These are phyloP conservation scores for Xenoacremonium recifei DNA, from an alignment of 2,329 filamentous ascomycete genomes.

Conservation along the genomic window DNA sequence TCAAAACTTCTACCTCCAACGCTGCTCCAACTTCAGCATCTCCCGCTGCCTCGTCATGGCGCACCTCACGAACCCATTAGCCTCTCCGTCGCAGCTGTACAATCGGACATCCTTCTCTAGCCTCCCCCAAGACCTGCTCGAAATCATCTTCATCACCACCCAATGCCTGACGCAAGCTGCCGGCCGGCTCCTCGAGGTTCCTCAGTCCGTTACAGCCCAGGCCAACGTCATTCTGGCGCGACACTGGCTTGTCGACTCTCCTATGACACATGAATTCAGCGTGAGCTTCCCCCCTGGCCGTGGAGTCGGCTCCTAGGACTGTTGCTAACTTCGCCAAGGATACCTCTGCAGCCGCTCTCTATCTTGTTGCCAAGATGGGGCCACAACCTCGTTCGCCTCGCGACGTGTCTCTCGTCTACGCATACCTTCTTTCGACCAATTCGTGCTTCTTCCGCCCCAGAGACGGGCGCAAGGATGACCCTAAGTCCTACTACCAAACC, in stretches of 20 bases:
- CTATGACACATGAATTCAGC: constrained; percentile 58
- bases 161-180: constrained; percentile 75
- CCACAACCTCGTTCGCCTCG: constrained; percentile 73
- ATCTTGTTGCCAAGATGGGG: constrained; percentile 80
- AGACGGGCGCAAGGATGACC: constrained; percentile 35
- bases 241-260: constrained; percentile 67
- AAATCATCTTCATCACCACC: constrained; percentile 68
- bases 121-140: constrained; percentile 67
- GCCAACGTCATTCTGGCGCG: constrained; percentile 80
- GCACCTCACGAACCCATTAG: constrained; percentile 69
- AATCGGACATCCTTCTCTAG: constrained; percentile 52
- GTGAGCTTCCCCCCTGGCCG: constrained; percentile 29
- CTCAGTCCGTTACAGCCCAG: constrained; percentile 82
- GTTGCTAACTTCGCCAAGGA: constrained; percentile 50
- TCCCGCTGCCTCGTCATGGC: constrained; percentile 41
- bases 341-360: constrained; percentile 77
- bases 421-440: constrained; percentile 68
- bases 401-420: constrained; percentile 81
- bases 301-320: background rate
- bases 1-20: constrained; percentile 4
- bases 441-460: constrained; percentile 53
- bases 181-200: constrained; percentile 77
- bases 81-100: constrained; percentile 68
- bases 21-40: background rate
- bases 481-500: constrained; percentile 64